These are phyloP conservation scores for Oryza officinalis DNA, from an alignment of 176 grass and related monocot species.

Conservation along the genomic window DNA sequence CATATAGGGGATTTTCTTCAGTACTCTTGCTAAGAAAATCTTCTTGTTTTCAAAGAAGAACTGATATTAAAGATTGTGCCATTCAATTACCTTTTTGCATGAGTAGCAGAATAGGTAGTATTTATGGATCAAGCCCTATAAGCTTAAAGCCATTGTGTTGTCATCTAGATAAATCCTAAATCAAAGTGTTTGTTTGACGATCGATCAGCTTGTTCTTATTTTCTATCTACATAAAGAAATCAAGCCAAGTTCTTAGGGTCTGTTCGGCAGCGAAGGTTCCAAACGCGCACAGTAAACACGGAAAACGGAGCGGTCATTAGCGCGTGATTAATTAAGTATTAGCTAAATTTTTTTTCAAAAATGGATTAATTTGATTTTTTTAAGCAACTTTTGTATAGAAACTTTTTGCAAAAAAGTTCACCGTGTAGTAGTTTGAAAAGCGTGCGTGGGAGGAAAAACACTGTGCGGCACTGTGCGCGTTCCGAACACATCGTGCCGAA, in stretches of 20 bases:
- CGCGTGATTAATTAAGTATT: no score
- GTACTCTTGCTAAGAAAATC: not conserved
- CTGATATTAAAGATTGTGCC: not conserved
- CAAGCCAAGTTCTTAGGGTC: not conserved
- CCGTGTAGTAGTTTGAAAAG: no score
- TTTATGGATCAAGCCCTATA: not conserved
- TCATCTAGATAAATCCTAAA: not conserved
- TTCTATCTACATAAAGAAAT: not conserved
- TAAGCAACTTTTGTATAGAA: no score
- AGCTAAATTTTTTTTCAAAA: no score
- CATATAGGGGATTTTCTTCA: not conserved
- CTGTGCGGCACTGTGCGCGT: no score
- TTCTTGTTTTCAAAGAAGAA: not conserved
- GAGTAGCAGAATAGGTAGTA: not conserved
- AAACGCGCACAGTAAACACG: no score
- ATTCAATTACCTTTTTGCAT: not conserved
- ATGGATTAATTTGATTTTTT: no score
- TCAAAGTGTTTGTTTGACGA: not conserved
- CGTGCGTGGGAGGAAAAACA: no score
- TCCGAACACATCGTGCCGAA: no score
- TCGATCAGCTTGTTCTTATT: not conserved
- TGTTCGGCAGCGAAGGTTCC: no score
- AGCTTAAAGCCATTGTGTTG: not conserved
- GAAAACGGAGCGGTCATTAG: no score
- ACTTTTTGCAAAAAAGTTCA: no score